These are phyloP conservation scores for Inonotus hispidus DNA, from an alignment of 1,284 basidiomycete species.

Conservation along the genomic window DNA sequence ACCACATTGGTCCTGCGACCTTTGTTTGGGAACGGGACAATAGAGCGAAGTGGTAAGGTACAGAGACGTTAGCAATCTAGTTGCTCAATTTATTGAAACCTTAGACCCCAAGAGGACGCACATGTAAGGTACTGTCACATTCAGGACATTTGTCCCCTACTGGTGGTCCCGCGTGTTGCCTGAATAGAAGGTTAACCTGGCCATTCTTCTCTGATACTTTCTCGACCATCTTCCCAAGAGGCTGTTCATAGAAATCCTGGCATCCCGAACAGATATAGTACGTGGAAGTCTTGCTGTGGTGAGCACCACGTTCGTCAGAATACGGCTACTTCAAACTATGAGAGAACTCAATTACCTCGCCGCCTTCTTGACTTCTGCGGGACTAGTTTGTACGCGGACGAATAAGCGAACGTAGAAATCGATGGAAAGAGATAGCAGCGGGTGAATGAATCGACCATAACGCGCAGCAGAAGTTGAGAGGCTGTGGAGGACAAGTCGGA, in stretches of 20 bases:
- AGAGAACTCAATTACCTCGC: constrained; percentile 50
- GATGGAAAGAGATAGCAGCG: constrained; percentile 90
- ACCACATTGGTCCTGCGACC: constrained; percentile 97
- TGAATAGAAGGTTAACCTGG: constrained; percentile 57
- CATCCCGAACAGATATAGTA: constrained; percentile 83
- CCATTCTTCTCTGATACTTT: constrained; percentile 50
- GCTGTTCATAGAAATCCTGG: constrained; percentile 75
- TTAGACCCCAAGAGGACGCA: constrained; percentile 28
- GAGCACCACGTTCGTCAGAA: constrained; percentile 16
- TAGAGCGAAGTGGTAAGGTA: not conserved
- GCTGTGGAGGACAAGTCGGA: constrained; percentile 84
- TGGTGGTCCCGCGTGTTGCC: constrained; percentile 69
- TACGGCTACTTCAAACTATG: not conserved
- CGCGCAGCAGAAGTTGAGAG: constrained; percentile 83
- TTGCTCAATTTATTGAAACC: not conserved
- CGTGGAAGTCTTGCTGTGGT: constrained; percentile 68
- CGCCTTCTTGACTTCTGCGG: constrained; percentile 84
- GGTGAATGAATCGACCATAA: constrained; percentile 90
- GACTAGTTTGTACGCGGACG: constrained; percentile 70
- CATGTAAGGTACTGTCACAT: constrained; percentile 75
- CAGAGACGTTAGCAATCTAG: not conserved
- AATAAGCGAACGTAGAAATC: constrained; percentile 98
- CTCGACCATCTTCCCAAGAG: constrained; percentile 66
- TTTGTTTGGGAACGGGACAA: constrained; percentile 25
- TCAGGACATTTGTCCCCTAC: constrained; percentile 70